phyloP scores from a whole-genome alignment of 768 basidiomycete species.

The Kwoniella newhampshirensis region DNA sequence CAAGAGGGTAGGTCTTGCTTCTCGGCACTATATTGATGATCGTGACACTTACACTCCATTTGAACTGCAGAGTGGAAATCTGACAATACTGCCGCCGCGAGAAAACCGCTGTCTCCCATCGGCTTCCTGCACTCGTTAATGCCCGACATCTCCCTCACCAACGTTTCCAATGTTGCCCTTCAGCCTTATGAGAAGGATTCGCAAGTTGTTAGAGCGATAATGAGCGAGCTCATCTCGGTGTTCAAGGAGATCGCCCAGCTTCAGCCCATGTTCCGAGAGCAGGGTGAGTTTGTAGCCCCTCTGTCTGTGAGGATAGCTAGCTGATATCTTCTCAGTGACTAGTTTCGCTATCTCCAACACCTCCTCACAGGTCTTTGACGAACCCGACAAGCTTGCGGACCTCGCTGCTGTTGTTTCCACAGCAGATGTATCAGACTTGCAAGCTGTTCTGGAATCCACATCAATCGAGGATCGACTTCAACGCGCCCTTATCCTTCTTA shows the following conservation, averaged over 20 bases:
- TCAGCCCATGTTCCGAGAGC: slow-evolving; percentile 96
- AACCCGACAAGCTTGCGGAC: slow-evolving; percentile 94
- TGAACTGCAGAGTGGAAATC: too few relatives aligned
- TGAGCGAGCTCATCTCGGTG: slow-evolving; percentile 91
- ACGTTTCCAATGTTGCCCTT: slow-evolving; percentile 77
- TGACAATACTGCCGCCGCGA: not conserved
- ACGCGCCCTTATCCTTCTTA: slow-evolving; percentile 85
- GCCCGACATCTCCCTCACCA: slow-evolving; percentile 86
- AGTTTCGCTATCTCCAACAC: slow-evolving; percentile 92
- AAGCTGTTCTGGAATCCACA: slow-evolving; percentile 85
- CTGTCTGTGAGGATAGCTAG: not conserved
- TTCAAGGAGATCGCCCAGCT: slow-evolving; percentile 98
- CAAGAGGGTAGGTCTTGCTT: too few relatives aligned
- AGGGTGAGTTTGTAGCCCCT: slow-evolving; percentile 56
- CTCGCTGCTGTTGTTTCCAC: slow-evolving; percentile 94
- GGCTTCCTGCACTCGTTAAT: slow-evolving; percentile 58
- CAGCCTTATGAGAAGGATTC: slow-evolving; percentile 82
- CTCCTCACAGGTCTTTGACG: slow-evolving; percentile 90
- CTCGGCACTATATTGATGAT: too few relatives aligned
- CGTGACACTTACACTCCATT: too few relatives aligned
- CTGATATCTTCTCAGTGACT: slow-evolving; percentile 58
- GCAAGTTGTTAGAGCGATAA: slow-evolving; percentile 91
- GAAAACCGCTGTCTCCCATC: slow-evolving; percentile 35
- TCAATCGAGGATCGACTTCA: slow-evolving; percentile 83
- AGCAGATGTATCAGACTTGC: slow-evolving; percentile 87